Percentiles rank a stretch among this genome's conserved stretches.
Evolutionary conservation across 225 moss, liverwort and hornwort species (phyloP).

Genomic region (Marchantia polymorpha): DNA sequence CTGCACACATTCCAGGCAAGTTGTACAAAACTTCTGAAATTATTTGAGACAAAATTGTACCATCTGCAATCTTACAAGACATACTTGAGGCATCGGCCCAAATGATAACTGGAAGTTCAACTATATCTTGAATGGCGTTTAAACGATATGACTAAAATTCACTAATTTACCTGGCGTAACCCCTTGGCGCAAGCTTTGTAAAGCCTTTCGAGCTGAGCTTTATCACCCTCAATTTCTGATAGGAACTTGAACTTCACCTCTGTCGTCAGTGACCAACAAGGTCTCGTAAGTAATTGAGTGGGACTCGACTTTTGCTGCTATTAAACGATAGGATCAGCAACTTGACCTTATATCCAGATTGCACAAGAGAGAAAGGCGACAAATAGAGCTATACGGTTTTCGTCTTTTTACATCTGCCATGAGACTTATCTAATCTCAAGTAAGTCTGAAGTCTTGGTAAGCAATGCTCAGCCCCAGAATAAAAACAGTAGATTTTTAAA

Average conservation of each 20-base stretch:
- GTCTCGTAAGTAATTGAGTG: too few relatives aligned
- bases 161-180: slow-evolving; percentile 54
- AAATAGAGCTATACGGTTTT: not conserved
- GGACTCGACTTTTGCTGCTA: not conserved
- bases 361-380: not conserved
- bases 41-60: too few relatives aligned
- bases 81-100: too few relatives aligned
- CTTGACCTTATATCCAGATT: not conserved
- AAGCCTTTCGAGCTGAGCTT: slow-evolving; percentile 72
- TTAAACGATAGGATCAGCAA: not conserved
- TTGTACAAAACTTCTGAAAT: not conserved
- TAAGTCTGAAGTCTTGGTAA: not conserved
- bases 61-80: too few relatives aligned
- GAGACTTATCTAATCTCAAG: not conserved
- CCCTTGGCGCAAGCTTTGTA: slow-evolving; percentile 74
- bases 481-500: not conserved
- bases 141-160: not conserved
- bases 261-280: slow-evolving; percentile 25
- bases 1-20: slow-evolving; percentile 8
- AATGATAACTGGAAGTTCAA: not conserved
- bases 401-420: not conserved
- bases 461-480: not conserved
- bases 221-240: slow-evolving; percentile 80
- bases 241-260: slow-evolving; percentile 76
- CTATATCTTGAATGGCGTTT: not conserved